These are phyloP conservation scores for Crinitomyces ghanaensis DNA, from an alignment of 805 yeast genomes.

Conservation along the genomic window DNA sequence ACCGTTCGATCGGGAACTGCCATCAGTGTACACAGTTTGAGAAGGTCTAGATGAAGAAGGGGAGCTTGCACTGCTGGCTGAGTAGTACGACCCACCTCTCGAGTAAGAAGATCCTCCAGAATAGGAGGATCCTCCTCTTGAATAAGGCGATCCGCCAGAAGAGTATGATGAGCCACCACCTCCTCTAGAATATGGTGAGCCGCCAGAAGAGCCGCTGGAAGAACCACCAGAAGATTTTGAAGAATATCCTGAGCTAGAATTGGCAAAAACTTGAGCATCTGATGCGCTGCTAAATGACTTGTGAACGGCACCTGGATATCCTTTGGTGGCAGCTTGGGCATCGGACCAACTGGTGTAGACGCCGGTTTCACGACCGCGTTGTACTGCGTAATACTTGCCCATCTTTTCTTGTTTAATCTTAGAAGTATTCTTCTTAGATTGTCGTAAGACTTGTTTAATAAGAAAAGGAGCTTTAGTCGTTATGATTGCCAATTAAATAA, in stretches of 20 bases:
- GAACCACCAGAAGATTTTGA: background rate
- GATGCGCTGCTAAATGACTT: conserved; percentile 39
- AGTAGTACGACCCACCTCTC: conserved; percentile 4
- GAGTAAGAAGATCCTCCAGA: background rate
- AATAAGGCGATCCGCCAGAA: conserved; percentile 1
- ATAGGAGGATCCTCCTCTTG: background rate
- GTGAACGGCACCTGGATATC: conserved; percentile 44
- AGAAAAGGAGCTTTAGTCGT: too few species aligned
- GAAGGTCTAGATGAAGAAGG: background rate
- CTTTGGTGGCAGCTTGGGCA: conserved; percentile 34
- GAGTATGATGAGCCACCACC: background rate
- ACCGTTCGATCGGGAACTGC: conserved; percentile 60
- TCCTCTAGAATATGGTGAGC: background rate
- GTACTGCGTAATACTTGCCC: conserved; percentile 43
- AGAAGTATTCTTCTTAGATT: too few species aligned
- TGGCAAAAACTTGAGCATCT: conserved; percentile 42
- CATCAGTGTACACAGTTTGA: conserved; percentile 55
- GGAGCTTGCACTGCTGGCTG: conserved; percentile 4
- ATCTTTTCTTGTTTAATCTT: too few species aligned
- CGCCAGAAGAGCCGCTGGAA: conserved; percentile 2
- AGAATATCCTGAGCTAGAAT: conserved; percentile 5
- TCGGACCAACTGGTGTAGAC: conserved; percentile 50
- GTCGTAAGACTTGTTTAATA: too few species aligned
- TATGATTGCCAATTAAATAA: too few species aligned
- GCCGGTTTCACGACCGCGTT: conserved; percentile 43